These are phyloP conservation scores for Ulota crispa DNA, from an alignment of 225 moss, liverwort and hornwort genomes.

Conservation along the genomic window DNA sequence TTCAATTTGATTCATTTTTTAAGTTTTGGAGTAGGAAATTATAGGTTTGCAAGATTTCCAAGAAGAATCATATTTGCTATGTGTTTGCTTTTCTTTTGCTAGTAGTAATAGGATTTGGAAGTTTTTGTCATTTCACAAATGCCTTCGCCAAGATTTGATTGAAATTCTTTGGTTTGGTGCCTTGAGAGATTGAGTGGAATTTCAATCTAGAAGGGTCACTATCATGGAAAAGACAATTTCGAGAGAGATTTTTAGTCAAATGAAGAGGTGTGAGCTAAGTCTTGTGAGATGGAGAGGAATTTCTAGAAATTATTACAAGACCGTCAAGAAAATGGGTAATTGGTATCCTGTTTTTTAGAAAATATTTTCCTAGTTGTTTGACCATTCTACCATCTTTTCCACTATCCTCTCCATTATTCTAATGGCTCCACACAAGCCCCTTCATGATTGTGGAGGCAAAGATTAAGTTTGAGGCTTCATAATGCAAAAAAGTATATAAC, in stretches of 20 bases:
- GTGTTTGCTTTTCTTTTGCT: background rate
- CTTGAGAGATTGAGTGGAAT: background rate
- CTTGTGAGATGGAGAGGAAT: background rate
- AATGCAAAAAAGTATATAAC: too few species aligned
- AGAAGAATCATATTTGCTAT: background rate
- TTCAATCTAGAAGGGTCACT: background rate
- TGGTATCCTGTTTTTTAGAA: background rate
- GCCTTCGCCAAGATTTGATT: background rate
- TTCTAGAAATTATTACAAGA: background rate
- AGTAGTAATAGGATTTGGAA: background rate
- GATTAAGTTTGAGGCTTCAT: too few species aligned
- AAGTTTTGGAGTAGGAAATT: background rate
- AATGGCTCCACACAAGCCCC: background rate
- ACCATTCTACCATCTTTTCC: background rate
- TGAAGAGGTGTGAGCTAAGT: background rate
- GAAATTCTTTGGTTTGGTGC: background rate
- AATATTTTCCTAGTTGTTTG: background rate
- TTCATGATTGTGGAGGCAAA: background rate
- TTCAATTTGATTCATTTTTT: slow-evolving; percentile 5
- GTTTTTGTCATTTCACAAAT: background rate
- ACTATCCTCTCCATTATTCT: background rate
- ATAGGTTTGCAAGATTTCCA: background rate
- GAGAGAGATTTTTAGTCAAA: background rate
- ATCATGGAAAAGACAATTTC: background rate
- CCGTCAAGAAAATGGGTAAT: background rate